Conservation (phyloP, 2,329 filamentous ascomycete species). For the Phyllosticta paracitricarpa region DNA sequence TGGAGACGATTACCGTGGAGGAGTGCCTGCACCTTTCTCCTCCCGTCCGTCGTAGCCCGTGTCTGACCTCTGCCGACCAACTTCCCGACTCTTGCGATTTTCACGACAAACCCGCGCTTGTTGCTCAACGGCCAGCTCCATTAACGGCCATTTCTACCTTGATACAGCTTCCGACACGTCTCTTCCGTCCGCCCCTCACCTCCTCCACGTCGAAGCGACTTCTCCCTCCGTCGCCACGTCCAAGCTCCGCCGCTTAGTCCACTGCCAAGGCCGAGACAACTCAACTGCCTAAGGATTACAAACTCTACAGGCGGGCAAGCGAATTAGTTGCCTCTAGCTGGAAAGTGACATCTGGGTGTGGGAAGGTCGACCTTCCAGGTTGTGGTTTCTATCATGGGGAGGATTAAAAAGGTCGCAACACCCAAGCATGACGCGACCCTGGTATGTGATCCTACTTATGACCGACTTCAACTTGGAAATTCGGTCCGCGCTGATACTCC, state of each 20-base stretch:
- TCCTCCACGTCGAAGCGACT: neutral
- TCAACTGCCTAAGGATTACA: neutral
- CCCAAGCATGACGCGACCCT: conserved; percentile 45
- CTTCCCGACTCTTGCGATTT: conserved; percentile 1
- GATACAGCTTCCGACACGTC: conserved; percentile 1
- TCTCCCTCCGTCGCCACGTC: neutral
- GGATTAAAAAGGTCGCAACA: conserved; percentile 47
- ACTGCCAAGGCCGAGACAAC: conserved; percentile 3
- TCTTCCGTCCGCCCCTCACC: neutral
- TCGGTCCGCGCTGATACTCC: neutral
- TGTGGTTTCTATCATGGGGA: conserved; percentile 36
- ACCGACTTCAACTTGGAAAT: neutral
- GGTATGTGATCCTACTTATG: conserved; percentile 21
- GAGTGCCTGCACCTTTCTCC: conserved; percentile 13
- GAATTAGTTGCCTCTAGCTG: conserved; percentile 3
- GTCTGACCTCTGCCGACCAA: neutral
- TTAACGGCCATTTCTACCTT: neutral
- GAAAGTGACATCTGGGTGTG: conserved; percentile 11
- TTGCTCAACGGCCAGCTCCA: neutral
- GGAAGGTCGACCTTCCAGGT: conserved; percentile 25
- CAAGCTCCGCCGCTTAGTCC: conserved; percentile 1
- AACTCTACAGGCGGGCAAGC: neutral
- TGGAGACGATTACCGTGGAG: neutral
- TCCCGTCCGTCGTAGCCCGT: conserved; percentile 8
- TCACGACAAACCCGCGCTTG: neutral